These are phyloP conservation scores for Termitomyces sp. DNA, from an alignment of 768 basidiomycete genomes.

Conservation along the genomic window DNA sequence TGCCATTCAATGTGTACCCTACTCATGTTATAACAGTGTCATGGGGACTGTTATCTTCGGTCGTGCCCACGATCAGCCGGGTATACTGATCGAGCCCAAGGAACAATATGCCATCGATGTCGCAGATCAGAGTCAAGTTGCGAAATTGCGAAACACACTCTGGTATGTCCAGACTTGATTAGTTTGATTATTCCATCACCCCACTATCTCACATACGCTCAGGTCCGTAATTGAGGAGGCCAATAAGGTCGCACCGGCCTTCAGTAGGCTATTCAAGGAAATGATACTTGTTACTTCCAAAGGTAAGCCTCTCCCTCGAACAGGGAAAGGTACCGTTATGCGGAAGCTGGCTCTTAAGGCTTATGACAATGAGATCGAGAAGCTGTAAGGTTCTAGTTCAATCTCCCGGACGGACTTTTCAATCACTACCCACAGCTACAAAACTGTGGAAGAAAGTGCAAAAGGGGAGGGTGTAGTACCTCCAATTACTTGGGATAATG, in stretches of 20 bases:
- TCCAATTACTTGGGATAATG: slow-evolving; percentile 17
- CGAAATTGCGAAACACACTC: slow-evolving; percentile 24
- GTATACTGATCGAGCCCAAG: slow-evolving; percentile 20
- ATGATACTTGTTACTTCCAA: slow-evolving; percentile 40
- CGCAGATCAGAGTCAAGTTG: slow-evolving; percentile 10
- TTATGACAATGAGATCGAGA: slow-evolving; percentile 36
- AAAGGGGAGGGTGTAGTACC: slow-evolving; percentile 16
- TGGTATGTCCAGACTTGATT: slow-evolving; percentile 16
- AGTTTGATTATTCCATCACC: not conserved
- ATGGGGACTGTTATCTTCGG: slow-evolving; percentile 33
- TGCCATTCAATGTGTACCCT: not conserved
- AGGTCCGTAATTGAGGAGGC: slow-evolving; percentile 37
- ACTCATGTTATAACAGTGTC: slow-evolving; percentile 1
- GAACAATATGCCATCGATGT: slow-evolving; percentile 17
- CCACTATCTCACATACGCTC: not conserved
- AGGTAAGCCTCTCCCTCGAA: slow-evolving; percentile 35
- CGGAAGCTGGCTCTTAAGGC: slow-evolving; percentile 30
- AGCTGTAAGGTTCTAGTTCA: no score
- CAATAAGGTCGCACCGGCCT: slow-evolving; percentile 31
- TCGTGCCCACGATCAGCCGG: slow-evolving; percentile 20
- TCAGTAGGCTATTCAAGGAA: slow-evolving; percentile 43
- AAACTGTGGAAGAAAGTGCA: slow-evolving; percentile 18
- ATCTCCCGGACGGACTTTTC: no score
- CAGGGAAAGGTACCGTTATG: slow-evolving; percentile 40
- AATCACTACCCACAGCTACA: slow-evolving; percentile 21